Evolutionary conservation across 2,329 filamentous ascomycete species (phyloP), one percentile per base, ranked within the genome.

Genomic region (Aspergillus sp.): DNA sequence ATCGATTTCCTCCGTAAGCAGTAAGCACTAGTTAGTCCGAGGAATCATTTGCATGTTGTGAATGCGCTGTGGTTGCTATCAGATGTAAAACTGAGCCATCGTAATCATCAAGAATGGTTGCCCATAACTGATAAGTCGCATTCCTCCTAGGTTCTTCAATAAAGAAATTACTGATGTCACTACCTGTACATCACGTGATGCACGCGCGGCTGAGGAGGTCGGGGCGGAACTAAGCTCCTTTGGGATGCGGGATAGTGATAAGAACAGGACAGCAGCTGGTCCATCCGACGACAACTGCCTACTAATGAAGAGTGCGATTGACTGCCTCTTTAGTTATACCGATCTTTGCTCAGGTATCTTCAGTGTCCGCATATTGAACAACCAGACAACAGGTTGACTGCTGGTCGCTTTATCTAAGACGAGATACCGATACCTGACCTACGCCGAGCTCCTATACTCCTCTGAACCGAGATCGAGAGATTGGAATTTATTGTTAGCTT

Each of bases 121-220:
- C 5, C 25, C 25, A 27, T 5, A 30, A 30, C 10, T 5, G 9
- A 30, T 30, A 9, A 12, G 5, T 12, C 25, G 25, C 25, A 30
- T 30, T 30, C 10, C 10, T 30, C 10, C 10, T 30, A 27, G 25
- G 12, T 10, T 27, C 25, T 12, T 30, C 35, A 43, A 27, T 30
- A 30, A 33, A 25, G 17, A 35, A 42, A 25, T 15, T 27, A 32
- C 42, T 52, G 51, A 53, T 47, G 51, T 51, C 51, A 52, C 37
- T 33, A 15, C 7, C 33, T 10, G 13, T 27, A 32, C 0, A 1
- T 53, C 53, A 53, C 52, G 52, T 53, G 52, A 49, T 37, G 19
- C n/a, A 48, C 47, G 48, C 49, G 46, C 51, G 46, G 50, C 52
- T 20, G 13, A 12, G 3, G 15, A 13, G 12, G 7, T 17, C n/a